A percentile compares a stretch with the other conserved stretches of the same genome.
These are phyloP conservation scores for Theileria parva DNA, from an alignment of 169 alveolate species.

Conservation along the genomic window DNA sequence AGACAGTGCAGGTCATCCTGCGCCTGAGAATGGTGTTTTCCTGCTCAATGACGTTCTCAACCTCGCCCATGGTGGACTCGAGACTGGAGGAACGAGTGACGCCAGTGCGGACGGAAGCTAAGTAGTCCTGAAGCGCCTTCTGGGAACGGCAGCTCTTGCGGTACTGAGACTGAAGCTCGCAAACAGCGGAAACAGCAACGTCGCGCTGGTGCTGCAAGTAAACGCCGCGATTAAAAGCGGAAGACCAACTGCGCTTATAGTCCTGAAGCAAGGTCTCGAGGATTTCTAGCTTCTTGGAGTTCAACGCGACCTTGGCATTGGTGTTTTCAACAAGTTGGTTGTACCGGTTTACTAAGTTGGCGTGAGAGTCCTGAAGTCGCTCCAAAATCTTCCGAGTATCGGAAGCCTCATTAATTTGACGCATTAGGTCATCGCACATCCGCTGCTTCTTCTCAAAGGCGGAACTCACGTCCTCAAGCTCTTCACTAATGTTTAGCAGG, in stretches of 20 bases:
- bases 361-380: slow-evolving; percentile 6
- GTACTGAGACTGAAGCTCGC: slow-evolving; percentile 52
- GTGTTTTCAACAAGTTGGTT: slow-evolving; percentile 18
- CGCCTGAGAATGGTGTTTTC: slow-evolving; percentile 73
- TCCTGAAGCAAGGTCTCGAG: slow-evolving; percentile 2
- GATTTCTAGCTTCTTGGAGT: slow-evolving; percentile 14
- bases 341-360: slow-evolving; percentile 33
- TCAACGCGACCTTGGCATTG: slow-evolving; percentile 8
- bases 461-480: slow-evolving; percentile 56
- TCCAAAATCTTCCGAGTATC: slow-evolving; percentile 11
- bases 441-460: slow-evolving; percentile 60
- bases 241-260: slow-evolving; percentile 35
- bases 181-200: slow-evolving; percentile 47
- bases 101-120: slow-evolving; percentile 4
- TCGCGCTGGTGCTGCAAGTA: slow-evolving; percentile 54
- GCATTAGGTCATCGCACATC: slow-evolving; percentile 33
- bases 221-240: slow-evolving; percentile 15
- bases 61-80: neutral
- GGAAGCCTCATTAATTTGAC: slow-evolving; percentile 31
- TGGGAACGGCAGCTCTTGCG: slow-evolving; percentile 27
- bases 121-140: slow-evolving; percentile 23
- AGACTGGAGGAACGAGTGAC: neutral
- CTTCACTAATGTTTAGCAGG: slow-evolving; percentile 33
- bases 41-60: slow-evolving; percentile 36
- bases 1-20: slow-evolving; percentile 78